Conservation (phyloP, 2,329 filamentous ascomycete species). For the Simplicillium aogashimaense region DNA sequence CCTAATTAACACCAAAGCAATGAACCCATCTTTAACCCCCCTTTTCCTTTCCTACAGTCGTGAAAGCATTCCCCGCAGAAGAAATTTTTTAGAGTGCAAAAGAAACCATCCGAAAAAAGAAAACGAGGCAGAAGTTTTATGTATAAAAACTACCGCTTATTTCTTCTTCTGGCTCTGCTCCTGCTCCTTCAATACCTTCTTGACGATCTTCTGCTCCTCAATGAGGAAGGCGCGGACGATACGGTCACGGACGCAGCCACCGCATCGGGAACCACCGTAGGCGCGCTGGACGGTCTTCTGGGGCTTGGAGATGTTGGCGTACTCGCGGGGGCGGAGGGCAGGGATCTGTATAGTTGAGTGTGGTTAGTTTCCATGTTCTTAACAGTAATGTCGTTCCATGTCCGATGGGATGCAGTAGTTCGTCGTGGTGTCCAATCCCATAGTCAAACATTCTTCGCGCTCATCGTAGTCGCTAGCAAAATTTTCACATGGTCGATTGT, state of each 20-base stretch:
- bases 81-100: slow-evolving; percentile 1
- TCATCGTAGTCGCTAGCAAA: too few relatives aligned
- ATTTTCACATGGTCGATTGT: too few relatives aligned
- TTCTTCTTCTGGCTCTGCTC: slow-evolving; percentile 63
- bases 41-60: slow-evolving; percentile 12
- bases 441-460: background rate
- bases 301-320: slow-evolving; percentile 91
- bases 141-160: slow-evolving; percentile 34
- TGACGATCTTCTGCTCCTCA: slow-evolving; percentile 99
- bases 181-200: slow-evolving; percentile 99
- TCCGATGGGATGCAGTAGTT: background rate
- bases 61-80: slow-evolving; percentile 3
- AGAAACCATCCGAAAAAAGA: slow-evolving; percentile 5
- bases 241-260: slow-evolving; percentile 96
- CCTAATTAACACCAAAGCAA: slow-evolving; percentile 45
- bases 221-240: slow-evolving; percentile 98
- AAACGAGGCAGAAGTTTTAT: slow-evolving; percentile 6
- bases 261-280: slow-evolving; percentile 97
- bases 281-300: slow-evolving; percentile 99
- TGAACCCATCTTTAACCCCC: slow-evolving; percentile 24
- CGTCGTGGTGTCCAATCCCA: background rate
- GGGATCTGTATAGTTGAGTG: slow-evolving; percentile 56
- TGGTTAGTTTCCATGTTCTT: slow-evolving; percentile 1
- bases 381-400: background rate
- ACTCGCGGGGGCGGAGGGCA: slow-evolving; percentile 96